A percentile compares a stretch with the other conserved stretches of the same genome.
phyloP scores from a whole-genome alignment of 2,329 filamentous ascomycete species.

The Trichoderma gracile region DNA sequence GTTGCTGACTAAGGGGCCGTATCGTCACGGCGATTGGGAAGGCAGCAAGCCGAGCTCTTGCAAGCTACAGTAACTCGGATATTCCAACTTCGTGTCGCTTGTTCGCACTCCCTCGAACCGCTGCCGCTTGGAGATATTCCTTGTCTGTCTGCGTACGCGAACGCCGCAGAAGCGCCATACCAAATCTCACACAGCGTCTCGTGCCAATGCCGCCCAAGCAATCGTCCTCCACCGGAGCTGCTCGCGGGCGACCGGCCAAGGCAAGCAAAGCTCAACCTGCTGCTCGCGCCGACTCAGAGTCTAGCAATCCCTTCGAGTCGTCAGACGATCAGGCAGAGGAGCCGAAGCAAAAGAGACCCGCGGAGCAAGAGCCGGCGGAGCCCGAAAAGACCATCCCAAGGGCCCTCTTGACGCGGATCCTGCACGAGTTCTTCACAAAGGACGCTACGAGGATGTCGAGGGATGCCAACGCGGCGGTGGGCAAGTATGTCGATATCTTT shows the following conservation, averaged over 20 bases:
- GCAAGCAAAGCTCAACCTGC: slow-evolving; percentile 33
- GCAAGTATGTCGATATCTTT: slow-evolving; percentile 88
- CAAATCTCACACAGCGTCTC: background rate
- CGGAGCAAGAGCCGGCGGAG: slow-evolving; percentile 40
- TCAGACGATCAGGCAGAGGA: slow-evolving; percentile 38
- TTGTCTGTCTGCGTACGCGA: background rate
- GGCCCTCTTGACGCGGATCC: slow-evolving; percentile 71
- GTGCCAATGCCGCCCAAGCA: slow-evolving; percentile 47
- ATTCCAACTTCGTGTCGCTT: background rate
- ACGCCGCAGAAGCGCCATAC: background rate
- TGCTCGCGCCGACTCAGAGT: slow-evolving; percentile 32
- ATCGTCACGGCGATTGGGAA: background rate
- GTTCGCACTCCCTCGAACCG: background rate
- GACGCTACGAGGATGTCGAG: slow-evolving; percentile 71
- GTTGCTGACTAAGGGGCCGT: slow-evolving; percentile 4
- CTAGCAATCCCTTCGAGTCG: slow-evolving; percentile 42
- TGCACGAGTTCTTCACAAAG: slow-evolving; percentile 77
- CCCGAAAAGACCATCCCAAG: slow-evolving; percentile 61
- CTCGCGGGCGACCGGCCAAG: slow-evolving; percentile 43
- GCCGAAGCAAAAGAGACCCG: slow-evolving; percentile 26
- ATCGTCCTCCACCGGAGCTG: slow-evolving; percentile 36
- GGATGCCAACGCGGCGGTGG: slow-evolving; percentile 74
- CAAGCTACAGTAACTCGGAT: too few species aligned
- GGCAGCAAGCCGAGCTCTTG: background rate
- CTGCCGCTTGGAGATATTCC: background rate